These are phyloP conservation scores for Mycotypha africana DNA, from an alignment of 371 early-diverging fungal genomes.

Conservation along the genomic window DNA sequence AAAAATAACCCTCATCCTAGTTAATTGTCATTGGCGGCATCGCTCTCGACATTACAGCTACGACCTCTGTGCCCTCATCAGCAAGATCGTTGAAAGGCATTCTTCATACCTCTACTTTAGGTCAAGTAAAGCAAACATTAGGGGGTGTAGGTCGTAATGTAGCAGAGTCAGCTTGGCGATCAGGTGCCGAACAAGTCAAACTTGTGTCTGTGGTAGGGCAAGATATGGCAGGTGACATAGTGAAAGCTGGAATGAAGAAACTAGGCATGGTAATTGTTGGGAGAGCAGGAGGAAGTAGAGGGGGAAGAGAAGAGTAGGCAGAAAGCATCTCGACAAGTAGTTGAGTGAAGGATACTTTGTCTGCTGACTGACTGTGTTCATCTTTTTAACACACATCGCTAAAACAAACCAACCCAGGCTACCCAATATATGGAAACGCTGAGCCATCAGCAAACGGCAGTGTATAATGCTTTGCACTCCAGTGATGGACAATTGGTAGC, in stretches of 20 bases:
- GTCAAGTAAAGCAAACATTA: slow-evolving; percentile 54
- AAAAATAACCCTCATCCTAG: no score
- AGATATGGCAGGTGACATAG: slow-evolving; percentile 58
- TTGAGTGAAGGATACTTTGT: not conserved
- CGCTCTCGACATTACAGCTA: slow-evolving; percentile 73
- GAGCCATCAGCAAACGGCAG: slow-evolving; percentile 26
- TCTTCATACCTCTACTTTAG: slow-evolving; percentile 70
- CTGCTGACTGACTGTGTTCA: not conserved
- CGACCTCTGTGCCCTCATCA: not conserved
- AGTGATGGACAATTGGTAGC: slow-evolving; percentile 64
- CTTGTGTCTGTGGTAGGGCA: slow-evolving; percentile 69
- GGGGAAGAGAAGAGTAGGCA: no score
- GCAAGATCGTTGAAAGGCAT: no score
- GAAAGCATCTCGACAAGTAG: no score
- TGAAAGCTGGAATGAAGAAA: slow-evolving; percentile 46
- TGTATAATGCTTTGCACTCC: slow-evolving; percentile 74
- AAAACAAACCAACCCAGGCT: no score
- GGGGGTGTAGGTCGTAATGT: slow-evolving; percentile 94
- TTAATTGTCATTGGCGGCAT: slow-evolving; percentile 80
- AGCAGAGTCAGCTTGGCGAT: slow-evolving; percentile 70
- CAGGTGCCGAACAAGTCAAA: slow-evolving; percentile 49
- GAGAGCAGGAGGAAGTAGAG: no score
- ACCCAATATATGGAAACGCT: slow-evolving; percentile 22
- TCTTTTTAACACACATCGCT: no score
- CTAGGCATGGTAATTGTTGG: slow-evolving; percentile 60